Conservation (phyloP, 2,329 filamentous ascomycete genomes). For the Pseudogymnoascus sp. region DNA sequence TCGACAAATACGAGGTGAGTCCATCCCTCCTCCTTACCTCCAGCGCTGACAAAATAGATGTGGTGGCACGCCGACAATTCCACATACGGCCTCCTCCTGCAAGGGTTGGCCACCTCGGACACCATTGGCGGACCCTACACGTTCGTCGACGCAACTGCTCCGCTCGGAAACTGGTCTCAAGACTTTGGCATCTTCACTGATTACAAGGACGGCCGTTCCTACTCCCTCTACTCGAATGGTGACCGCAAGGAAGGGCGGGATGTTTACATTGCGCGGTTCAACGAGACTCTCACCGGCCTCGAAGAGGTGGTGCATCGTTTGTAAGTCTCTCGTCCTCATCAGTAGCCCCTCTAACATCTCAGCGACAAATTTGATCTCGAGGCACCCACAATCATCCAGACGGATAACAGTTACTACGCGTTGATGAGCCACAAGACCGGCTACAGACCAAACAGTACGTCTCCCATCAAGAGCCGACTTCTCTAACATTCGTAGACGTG, state of each 20-base stretch:
- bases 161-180: conserved; percentile 56
- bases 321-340: not conserved
- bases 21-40: not conserved
- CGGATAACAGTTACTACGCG: conserved; percentile 51
- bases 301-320: conserved; percentile 48
- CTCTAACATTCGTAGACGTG: conserved; percentile 33
- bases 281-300: conserved; percentile 44
- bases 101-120: conserved; percentile 48
- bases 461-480: not conserved
- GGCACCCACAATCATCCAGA: conserved; percentile 53
- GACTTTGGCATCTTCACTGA: conserved; percentile 56
- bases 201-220: conserved; percentile 48
- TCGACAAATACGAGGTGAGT: conserved; percentile 48
- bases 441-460: conserved; percentile 49
- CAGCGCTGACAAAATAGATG: conserved; percentile 34
- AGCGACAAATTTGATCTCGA: conserved; percentile 51
- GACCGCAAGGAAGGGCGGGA: conserved; percentile 48
- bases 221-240: conserved; percentile 54
- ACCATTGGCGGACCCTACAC: conserved; percentile 33
- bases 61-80: conserved; percentile 56
- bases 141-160: conserved; percentile 44
- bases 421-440: conserved; percentile 59
- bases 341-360: not conserved
- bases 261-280: conserved; percentile 49
- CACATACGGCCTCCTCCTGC: conserved; percentile 48